Percentiles rank a stretch among this genome's conserved stretches.
Evolutionary conservation across 1,284 basidiomycete species (phyloP).

Genomic region (Trametes pubescens): DNA sequence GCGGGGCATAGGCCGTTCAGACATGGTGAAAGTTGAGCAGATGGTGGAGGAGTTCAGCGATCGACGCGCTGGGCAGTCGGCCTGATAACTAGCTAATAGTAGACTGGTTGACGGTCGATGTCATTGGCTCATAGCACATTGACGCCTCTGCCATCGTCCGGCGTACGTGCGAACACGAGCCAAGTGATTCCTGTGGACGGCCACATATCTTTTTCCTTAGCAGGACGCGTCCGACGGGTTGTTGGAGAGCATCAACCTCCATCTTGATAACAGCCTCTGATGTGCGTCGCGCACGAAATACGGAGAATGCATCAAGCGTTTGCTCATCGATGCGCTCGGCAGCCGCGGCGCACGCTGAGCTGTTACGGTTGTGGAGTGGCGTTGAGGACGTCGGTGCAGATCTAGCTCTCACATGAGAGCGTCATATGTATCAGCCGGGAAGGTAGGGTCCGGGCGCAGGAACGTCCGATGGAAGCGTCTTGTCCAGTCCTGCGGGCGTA

Average conservation of each 20-base stretch:
- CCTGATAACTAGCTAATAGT: not conserved
- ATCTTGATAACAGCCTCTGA: conserved; percentile 22
- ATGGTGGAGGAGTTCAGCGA: not conserved
- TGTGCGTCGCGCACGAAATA: not conserved
- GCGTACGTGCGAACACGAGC: conserved; percentile 22
- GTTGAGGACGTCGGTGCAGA: not conserved
- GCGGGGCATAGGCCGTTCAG: conserved; percentile 67
- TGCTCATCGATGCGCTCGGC: not conserved
- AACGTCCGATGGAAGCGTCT: conserved; percentile 29
- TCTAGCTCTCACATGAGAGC: conserved; percentile 10
- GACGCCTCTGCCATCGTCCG: conserved; percentile 16
- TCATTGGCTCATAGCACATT: conserved; percentile 17
- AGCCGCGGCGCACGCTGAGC: not conserved
- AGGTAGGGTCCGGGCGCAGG: conserved; percentile 4
- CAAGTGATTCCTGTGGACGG: not conserved
- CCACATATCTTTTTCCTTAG: conserved; percentile 3
- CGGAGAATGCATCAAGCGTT: not conserved
- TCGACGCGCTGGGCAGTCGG: not conserved
- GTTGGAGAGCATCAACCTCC: not conserved
- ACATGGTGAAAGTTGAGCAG: conserved; percentile 24
- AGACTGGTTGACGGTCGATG: conserved; percentile 10
- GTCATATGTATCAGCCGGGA: conserved; percentile 13
- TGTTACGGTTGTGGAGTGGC: not conserved
- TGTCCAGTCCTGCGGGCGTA: conserved; percentile 10
- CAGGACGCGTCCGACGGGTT: not conserved